Conservation (phyloP, 768 basidiomycete genomes). For the Terana coerulea region DNA sequence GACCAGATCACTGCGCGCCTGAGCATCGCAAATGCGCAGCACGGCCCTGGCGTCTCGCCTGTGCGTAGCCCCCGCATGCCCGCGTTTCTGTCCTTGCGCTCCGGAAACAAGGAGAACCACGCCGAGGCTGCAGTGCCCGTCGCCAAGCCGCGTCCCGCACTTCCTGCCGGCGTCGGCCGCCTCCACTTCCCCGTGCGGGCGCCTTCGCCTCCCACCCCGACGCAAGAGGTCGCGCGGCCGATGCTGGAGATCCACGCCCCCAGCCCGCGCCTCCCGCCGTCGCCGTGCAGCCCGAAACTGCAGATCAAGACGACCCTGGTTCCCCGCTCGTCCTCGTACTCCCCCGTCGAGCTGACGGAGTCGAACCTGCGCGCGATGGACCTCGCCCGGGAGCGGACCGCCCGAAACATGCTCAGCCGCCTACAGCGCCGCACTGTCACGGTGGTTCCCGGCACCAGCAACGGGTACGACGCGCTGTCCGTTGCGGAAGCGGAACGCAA, state of each 20-base stretch:
- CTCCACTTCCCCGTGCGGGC: constrained; percentile 25
- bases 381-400: constrained; percentile 48
- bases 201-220: constrained; percentile 9
- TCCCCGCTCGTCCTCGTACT: constrained; percentile 40
- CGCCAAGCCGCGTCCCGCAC: constrained; percentile 14
- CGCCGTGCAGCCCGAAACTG: constrained; percentile 39
- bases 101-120: background rate
- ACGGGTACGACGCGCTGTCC: constrained; percentile 16
- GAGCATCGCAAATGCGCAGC: constrained; percentile 28
- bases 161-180: constrained; percentile 23
- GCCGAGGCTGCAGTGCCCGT: background rate
- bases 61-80: constrained; percentile 29
- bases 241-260: constrained; percentile 21
- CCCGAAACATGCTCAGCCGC: constrained; percentile 62
- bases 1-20: constrained; percentile 73
- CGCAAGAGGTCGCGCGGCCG: constrained; percentile 15
- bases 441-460: constrained; percentile 28
- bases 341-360: constrained; percentile 48
- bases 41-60: constrained; percentile 10
- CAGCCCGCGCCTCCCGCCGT: constrained; percentile 28
- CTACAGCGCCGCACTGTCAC: constrained; percentile 54
- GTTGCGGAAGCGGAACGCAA: constrained; percentile 29
- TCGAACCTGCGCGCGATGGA: constrained; percentile 48
- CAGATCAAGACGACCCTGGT: constrained; percentile 47
- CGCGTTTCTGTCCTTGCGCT: constrained; percentile 26